Base-by-base conservation (phyloP, 192 early-diverging fungal genomes). In the Funneliformis mosseae region DNA sequence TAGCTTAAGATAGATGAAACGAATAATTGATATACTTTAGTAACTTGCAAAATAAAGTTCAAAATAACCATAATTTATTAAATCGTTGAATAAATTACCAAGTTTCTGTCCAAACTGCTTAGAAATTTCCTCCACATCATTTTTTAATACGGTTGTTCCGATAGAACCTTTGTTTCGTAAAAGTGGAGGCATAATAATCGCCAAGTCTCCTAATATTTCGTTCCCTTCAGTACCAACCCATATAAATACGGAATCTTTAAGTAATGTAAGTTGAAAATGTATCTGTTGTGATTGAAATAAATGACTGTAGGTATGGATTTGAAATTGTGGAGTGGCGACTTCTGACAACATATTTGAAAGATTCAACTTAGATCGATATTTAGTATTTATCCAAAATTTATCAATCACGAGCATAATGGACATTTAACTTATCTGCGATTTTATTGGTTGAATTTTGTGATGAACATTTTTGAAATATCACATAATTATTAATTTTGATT, bases 121-220 rank as follows among this genome's bases (percentile, higher is more conserved):
- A 18, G 78, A 79, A 61, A n/a, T n/a, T 67, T 79, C 78, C 4
- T 70, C 48, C 39, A 79, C 25, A 3, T 79, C 78, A 28, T 60
- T 79, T 27, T 68, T 16, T 41, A 79, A 12, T 43, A 71, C 4
- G 42, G 67, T 79, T 42, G 78, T 79, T 3, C 68, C 67, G 2
- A 14, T 59, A 45, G 11, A 43, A 42, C n/a, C 11, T 25, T 61
- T 76, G 33, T 45, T 45, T 33, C 76, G 28, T 25, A 27, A 48
- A 62, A 18, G 28, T n/a, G 68, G 46, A 5, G 78, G 78, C 50
- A 79, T 79, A 0, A 68, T 68, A 79, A 71, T 48, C 5, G 78
- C 78, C 33, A 79, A 71, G 61, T 79, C 71, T n/a, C 46, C 33
- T n/a, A 79, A 43, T 25, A 79, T 46, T 43, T 79, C 78, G n/a